phyloP scores from a whole-genome alignment of 139 green algal genomes.

The Astrephomene gubernaculifera region DNA sequence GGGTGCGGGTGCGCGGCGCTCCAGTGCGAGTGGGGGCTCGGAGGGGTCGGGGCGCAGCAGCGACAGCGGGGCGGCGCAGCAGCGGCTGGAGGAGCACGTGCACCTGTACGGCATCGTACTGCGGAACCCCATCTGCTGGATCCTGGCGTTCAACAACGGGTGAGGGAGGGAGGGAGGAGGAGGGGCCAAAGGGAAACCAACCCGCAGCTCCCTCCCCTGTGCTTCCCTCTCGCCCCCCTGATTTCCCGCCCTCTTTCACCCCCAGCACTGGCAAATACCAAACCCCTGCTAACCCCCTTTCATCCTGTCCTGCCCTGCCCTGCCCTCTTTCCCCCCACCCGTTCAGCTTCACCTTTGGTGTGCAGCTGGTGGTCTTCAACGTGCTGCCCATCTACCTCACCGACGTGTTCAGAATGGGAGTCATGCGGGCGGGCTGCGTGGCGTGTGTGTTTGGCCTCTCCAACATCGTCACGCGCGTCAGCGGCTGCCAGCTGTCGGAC shows the following conservation, averaged over 20 bases:
- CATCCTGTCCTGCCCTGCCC: too few species aligned
- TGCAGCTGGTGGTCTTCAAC: background rate
- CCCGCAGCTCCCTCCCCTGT: too few species aligned
- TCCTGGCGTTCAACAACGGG: background rate
- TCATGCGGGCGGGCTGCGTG: background rate
- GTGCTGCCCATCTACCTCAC: background rate
- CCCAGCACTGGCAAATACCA: too few species aligned
- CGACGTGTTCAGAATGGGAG: background rate
- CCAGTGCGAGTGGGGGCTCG: background rate
- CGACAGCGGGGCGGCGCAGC: background rate
- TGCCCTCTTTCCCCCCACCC: too few species aligned
- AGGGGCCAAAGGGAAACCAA: too few species aligned
- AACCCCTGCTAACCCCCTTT: too few species aligned
- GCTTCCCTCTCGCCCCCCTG: too few species aligned
- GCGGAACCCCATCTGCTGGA: background rate
- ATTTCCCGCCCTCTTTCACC: too few species aligned
- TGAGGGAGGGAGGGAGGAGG: background rate
- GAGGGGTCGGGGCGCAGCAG: background rate
- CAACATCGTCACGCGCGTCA: background rate
- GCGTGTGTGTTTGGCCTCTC: background rate
- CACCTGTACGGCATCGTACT: slow-evolving; percentile 4
- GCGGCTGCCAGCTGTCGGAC: background rate
- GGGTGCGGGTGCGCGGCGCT: background rate
- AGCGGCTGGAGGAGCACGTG: background rate
- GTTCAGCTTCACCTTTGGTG: background rate